These are phyloP conservation scores for Candida adriatica DNA, from an alignment of 805 yeast genomes.

Conservation along the genomic window DNA sequence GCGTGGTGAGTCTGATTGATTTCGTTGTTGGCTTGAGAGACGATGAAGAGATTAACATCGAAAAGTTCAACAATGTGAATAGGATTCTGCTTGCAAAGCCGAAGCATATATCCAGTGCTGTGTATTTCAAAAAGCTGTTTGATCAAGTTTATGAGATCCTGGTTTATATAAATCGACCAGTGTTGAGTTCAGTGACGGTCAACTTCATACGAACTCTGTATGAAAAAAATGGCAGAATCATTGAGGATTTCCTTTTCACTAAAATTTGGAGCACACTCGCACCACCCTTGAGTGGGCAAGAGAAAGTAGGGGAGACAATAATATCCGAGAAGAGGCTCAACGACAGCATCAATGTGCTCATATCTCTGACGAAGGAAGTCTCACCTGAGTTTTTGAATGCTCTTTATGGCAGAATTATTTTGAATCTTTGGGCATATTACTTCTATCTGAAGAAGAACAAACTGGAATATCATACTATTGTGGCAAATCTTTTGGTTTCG, in stretches of 20 bases:
- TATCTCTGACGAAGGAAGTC: slow-evolving; percentile 49
- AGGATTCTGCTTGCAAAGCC: slow-evolving; percentile 63
- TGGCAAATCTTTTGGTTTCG: slow-evolving; percentile 28
- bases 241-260: slow-evolving; percentile 52
- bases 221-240: slow-evolving; percentile 40
- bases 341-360: slow-evolving; percentile 56
- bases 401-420: slow-evolving; percentile 24
- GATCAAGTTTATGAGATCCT: slow-evolving; percentile 56
- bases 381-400: slow-evolving; percentile 28
- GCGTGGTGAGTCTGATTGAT: slow-evolving; percentile 70
- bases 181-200: slow-evolving; percentile 48
- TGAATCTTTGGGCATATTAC: slow-evolving; percentile 32
- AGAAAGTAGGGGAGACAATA: slow-evolving; percentile 25
- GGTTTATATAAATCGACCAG: slow-evolving; percentile 53
- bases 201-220: slow-evolving; percentile 48
- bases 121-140: slow-evolving; percentile 55
- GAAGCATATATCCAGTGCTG: slow-evolving; percentile 32
- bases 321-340: slow-evolving; percentile 46
- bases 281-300: slow-evolving; percentile 25
- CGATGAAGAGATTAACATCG: slow-evolving; percentile 57
- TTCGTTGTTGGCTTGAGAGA: slow-evolving; percentile 73
- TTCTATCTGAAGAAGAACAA: slow-evolving; percentile 27
- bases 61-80: slow-evolving; percentile 61
- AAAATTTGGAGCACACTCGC: slow-evolving; percentile 39
- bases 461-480: slow-evolving; percentile 24